A percentile compares a stretch with the other conserved stretches of the same genome.
Evolutionary conservation across 2,329 filamentous ascomycete genomes (phyloP).

Genomic region (Apiospora pterosperma): DNA sequence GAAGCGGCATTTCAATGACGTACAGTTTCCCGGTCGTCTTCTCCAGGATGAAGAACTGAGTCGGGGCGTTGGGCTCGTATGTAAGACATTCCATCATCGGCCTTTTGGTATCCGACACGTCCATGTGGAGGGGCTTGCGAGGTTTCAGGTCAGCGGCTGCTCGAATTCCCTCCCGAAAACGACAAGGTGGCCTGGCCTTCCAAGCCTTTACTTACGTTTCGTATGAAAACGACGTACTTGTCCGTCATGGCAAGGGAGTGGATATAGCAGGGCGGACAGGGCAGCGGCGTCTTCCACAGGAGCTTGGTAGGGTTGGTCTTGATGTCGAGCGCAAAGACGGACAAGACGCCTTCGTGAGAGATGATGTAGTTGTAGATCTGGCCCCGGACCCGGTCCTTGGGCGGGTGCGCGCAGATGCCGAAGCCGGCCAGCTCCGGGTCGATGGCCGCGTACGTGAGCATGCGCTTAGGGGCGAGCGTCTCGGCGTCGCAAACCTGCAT

Average conservation of each 20-base stretch:
- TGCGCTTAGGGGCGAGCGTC: slow-evolving; percentile 13
- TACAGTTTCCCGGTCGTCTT: slow-evolving; percentile 13
- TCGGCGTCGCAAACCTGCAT: slow-evolving; percentile 14
- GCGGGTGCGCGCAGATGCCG: slow-evolving; percentile 15
- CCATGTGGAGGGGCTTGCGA: slow-evolving; percentile 12
- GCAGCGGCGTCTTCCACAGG: slow-evolving; percentile 13
- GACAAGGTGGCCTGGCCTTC: too few species aligned
- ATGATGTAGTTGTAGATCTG: slow-evolving; percentile 15
- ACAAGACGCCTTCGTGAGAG: slow-evolving; percentile 8
- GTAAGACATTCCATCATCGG: slow-evolving; percentile 10
- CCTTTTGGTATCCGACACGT: slow-evolving; percentile 16
- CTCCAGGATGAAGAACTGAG: slow-evolving; percentile 14
- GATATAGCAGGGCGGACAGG: slow-evolving; percentile 14
- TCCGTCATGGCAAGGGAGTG: slow-evolving; percentile 15
- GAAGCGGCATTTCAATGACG: not conserved
- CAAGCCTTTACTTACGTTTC: slow-evolving; percentile 9
- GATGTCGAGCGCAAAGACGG: slow-evolving; percentile 12
- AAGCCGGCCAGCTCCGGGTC: slow-evolving; percentile 12
- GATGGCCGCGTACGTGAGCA: slow-evolving; percentile 15
- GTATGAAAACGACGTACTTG: slow-evolving; percentile 13
- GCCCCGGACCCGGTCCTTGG: slow-evolving; percentile 12
- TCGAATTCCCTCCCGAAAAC: too few species aligned
- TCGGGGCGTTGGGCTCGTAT: slow-evolving; percentile 11
- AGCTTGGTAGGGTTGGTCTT: slow-evolving; percentile 9
- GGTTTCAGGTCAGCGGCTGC: not conserved